Conservation (phyloP, 331 rosid species). For the Malus hybrid region DNA sequence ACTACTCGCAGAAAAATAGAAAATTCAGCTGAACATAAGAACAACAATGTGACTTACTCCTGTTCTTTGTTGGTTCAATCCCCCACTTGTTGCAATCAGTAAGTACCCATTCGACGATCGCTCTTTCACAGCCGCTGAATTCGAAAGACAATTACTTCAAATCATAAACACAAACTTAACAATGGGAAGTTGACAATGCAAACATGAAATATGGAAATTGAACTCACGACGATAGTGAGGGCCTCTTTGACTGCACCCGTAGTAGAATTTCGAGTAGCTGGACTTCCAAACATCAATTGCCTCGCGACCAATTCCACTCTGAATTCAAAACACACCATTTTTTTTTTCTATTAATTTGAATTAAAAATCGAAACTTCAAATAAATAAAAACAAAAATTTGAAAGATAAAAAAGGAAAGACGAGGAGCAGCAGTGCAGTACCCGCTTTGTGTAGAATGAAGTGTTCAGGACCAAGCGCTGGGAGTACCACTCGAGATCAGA, state of each 20-base stretch:
- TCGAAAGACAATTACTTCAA: slow-evolving; percentile 1
- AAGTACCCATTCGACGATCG: slow-evolving; percentile 73
- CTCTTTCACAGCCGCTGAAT: slow-evolving; percentile 59
- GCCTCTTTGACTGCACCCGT: slow-evolving; percentile 69
- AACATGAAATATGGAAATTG: neutral
- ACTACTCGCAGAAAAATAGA: no score
- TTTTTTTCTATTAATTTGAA: neutral
- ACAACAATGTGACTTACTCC: slow-evolving; percentile 57
- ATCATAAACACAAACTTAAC: slow-evolving; percentile 1
- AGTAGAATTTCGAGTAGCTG: slow-evolving; percentile 50
- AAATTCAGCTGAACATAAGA: no score
- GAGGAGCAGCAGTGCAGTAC: slow-evolving; percentile 13
- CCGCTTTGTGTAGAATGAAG: slow-evolving; percentile 49
- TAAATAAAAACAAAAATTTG: neutral
- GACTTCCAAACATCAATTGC: slow-evolving; percentile 84
- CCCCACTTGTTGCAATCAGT: slow-evolving; percentile 96
- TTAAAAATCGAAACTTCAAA: neutral
- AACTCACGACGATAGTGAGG: slow-evolving; percentile 60
- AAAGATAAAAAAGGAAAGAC: neutral
- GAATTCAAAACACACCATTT: neutral
- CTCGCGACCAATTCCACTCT: slow-evolving; percentile 30
- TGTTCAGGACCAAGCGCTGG: slow-evolving; percentile 54
- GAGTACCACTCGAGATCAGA: slow-evolving; percentile 98
- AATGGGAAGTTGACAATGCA: neutral
- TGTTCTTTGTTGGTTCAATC: slow-evolving; percentile 92